These are phyloP conservation scores for Neurospora sp. DNA, from an alignment of 495 filamentous ascomycete species.

Conservation along the genomic window DNA sequence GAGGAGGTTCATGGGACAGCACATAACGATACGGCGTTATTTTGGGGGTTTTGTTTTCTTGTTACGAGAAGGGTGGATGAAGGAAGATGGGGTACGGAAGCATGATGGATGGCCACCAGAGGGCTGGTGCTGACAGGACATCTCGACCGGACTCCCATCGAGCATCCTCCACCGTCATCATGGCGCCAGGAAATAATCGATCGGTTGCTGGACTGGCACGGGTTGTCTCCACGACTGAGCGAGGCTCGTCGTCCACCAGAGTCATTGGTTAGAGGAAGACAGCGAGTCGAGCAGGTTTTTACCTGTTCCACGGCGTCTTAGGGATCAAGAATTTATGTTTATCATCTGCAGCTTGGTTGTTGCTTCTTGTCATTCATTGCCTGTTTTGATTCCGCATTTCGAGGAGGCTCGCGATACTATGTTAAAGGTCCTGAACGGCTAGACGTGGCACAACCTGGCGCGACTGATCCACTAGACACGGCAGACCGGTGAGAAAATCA, in stretches of 20 bases:
- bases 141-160: not conserved
- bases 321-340: not conserved
- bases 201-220: not conserved
- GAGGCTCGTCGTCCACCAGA: not conserved
- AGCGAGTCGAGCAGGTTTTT: not conserved
- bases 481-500: not conserved
- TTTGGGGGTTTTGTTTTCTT: conserved; percentile 4
- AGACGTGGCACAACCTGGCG: not conserved
- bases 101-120: not conserved
- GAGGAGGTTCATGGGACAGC: not conserved
- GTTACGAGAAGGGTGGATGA: not conserved
- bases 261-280: not conserved
- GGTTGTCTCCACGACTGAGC: not conserved
- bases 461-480: not conserved
- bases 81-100: not conserved
- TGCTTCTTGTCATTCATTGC: not conserved
- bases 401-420: not conserved
- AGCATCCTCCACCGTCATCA: not conserved
- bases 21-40: conserved; percentile 12
- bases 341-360: not conserved
- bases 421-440: not conserved
- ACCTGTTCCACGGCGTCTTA: not conserved
- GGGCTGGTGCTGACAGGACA: not conserved
- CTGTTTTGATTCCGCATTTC: not conserved
- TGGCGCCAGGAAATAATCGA: not conserved